phyloP scores from a whole-genome alignment of 768 basidiomycete species.

The Stropharia rugosoannulata region DNA sequence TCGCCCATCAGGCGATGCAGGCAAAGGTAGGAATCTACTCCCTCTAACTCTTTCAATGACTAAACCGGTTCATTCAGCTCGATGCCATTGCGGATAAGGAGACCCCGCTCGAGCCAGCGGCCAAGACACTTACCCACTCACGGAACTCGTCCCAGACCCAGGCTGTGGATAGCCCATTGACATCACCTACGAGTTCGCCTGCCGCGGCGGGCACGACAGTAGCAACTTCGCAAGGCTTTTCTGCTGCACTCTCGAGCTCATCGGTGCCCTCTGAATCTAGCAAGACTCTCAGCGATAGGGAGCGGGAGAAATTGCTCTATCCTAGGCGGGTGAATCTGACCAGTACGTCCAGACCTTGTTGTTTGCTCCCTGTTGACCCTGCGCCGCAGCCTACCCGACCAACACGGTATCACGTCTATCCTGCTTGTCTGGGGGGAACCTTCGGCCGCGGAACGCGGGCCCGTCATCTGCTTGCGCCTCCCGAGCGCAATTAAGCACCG shows the following conservation, averaged over 20 bases:
- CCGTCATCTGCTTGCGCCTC: conserved; percentile 86
- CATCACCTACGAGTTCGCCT: not conserved
- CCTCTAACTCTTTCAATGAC: conserved; percentile 8
- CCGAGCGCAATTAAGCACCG: conserved; percentile 83
- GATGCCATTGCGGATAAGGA: conserved; percentile 1
- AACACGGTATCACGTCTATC: conserved; percentile 82
- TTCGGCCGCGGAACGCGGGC: conserved; percentile 68
- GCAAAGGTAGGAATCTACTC: conserved; percentile 54
- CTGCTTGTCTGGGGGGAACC: conserved; percentile 81
- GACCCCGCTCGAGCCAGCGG: conserved; percentile 1
- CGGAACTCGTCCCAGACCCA: too few relatives aligned
- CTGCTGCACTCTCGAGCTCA: conserved; percentile 15
- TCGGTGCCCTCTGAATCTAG: conserved; percentile 6
- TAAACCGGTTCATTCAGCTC: conserved; percentile 9
- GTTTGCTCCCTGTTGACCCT: not conserved
- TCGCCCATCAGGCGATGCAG: conserved; percentile 75
- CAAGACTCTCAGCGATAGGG: conserved; percentile 45
- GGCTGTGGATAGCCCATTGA: not conserved
- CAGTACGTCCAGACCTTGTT: conserved; percentile 46
- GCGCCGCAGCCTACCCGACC: conserved; percentile 71
- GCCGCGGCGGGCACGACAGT: not conserved
- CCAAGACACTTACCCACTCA: not conserved
- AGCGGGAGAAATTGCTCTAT: conserved; percentile 75
- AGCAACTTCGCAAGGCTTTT: conserved; percentile 3
- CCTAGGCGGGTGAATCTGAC: conserved; percentile 82